Conservation (phyloP, 371 early-diverging fungal genomes). For the Mortierella sp. region DNA sequence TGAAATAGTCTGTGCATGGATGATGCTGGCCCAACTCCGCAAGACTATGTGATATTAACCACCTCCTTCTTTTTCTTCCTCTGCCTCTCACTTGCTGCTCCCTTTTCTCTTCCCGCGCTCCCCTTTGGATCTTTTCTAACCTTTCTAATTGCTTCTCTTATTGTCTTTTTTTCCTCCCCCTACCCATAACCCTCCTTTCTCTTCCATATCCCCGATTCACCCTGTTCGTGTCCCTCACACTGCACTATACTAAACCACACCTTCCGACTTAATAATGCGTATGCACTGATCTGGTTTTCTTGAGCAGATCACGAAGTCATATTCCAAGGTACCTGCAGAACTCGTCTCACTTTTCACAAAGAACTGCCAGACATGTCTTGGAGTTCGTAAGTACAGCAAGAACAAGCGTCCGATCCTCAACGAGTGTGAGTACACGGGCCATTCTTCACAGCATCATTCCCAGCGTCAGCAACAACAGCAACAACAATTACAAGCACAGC, state of each 20-base stretch:
- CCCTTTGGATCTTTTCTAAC: not conserved
- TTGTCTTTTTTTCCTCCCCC: not conserved
- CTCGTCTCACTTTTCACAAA: conserved; percentile 54
- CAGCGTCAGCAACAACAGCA: conserved; percentile 10
- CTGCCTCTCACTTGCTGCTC: not conserved
- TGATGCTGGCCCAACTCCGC: too few species aligned
- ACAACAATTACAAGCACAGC: conserved; percentile 16
- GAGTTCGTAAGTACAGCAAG: conserved; percentile 53
- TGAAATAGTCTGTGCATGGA: not conserved
- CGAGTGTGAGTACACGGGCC: conserved; percentile 49
- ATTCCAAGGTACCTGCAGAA: conserved; percentile 53
- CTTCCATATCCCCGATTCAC: not conserved
- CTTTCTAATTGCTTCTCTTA: not conserved
- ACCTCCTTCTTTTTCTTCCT: not conserved
- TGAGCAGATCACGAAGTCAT: conserved; percentile 55
- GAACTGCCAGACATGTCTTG: conserved; percentile 53
- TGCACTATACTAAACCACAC: too few species aligned
- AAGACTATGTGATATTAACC: too few species aligned
- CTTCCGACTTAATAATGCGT: too few species aligned
- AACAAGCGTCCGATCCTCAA: conserved; percentile 52
- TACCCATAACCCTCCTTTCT: not conserved
- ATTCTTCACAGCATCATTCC: conserved; percentile 14
- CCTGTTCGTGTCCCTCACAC: conserved; percentile 2
- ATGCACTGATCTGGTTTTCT: too few species aligned
- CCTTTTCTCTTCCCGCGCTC: conserved; percentile 1